Evolutionary conservation across 2,329 filamentous ascomycete species (phyloP), one percentile per base, ranked within the genome.

Genomic region (Trichoderma gracile): DNA sequence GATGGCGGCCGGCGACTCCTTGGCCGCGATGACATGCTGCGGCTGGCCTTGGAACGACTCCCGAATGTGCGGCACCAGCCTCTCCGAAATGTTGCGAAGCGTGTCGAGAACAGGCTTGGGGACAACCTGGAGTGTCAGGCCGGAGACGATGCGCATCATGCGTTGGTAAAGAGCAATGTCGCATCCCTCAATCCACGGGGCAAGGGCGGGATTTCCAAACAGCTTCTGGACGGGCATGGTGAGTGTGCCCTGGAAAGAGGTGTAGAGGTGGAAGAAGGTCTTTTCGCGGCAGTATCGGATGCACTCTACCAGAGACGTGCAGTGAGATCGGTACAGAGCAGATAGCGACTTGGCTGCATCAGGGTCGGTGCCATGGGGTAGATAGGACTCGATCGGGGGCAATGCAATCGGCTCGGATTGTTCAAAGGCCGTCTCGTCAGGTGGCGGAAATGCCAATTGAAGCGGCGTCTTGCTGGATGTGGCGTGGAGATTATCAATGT

Each of bases 281-380:
- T 97, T 96, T 76, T 97, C 92, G 73, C 95, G 96, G 82, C 94
- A 97, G 76, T 92, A 98, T 33, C 95, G 90, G 67, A 99, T 93
- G 71, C 92, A 94, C 77, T 99, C 95, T 38, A 99, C 90, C 5
- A 99, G 84, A 0, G 93, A 97, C 15, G 95, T 97, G 75, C 93
- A 97, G 74, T 98, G 94, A 3, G 94, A 95, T 56, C 93, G 88
- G 74, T 99, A 99, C 25, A 98, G 83, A 5, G 94, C 93, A 43
- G 88, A 87, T 23, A 99, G 81, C 4, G 93, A 93, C 71, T 91
- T 91, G 27, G 93, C 93, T 8, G 93, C 90, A 73, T 98, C 94
- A 0, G 85, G 81, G 74, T 99, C 95, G 7, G 93, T 96, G 63
- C 91, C 90, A 2, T 80, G 78, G 1, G 94, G 93, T 2, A 97